phyloP scores from a whole-genome alignment of 306 rosid genomes.

The Boehmeria nivea region DNA sequence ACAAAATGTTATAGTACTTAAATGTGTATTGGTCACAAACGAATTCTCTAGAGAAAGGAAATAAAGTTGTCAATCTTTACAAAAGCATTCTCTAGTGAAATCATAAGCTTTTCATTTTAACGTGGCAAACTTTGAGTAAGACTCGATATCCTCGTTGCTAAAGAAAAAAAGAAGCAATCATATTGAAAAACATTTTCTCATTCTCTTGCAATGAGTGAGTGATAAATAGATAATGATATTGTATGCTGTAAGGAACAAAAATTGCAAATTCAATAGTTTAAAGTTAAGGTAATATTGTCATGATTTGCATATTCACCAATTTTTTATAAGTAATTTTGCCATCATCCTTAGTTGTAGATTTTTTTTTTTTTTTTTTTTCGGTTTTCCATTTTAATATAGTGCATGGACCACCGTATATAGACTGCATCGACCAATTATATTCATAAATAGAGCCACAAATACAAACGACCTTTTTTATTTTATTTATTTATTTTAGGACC shows the following conservation, averaged over 20 bases:
- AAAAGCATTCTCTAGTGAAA: neutral
- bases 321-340: neutral
- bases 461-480: constrained; percentile 8
- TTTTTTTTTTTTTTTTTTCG: neutral
- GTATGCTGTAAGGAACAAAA: too few relatives aligned
- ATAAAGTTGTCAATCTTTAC: neutral
- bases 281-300: too few relatives aligned
- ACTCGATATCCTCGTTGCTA: neutral
- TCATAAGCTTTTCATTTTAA: neutral
- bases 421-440: constrained; percentile 12
- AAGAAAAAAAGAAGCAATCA: neutral
- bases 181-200: neutral
- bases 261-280: too few relatives aligned
- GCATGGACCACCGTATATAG: constrained; percentile 20
- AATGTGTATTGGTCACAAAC: neutral
- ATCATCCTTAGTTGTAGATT: neutral
- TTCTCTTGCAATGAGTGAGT: neutral
- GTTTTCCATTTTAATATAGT: neutral
- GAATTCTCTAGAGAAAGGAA: neutral
- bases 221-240: too few relatives aligned
- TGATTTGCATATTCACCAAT: too few relatives aligned
- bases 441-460: constrained; percentile 14
- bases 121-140: neutral
- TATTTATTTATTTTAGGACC: constrained; percentile 5
- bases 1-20: too few relatives aligned